Conservation (phyloP, 495 filamentous ascomycete genomes). For the Penicillium chermesinum region DNA sequence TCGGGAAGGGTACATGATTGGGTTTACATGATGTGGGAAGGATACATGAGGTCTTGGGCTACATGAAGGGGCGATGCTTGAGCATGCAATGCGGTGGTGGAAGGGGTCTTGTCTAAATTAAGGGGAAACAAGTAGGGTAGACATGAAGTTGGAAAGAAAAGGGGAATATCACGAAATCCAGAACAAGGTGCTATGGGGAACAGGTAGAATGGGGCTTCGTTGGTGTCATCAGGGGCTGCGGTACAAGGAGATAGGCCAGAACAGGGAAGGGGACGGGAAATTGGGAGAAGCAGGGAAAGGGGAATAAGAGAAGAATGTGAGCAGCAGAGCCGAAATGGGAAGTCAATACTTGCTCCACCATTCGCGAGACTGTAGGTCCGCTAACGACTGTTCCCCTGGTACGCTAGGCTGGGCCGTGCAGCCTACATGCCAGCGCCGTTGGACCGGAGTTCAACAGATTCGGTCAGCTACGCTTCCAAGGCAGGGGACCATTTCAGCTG, state of each 20-base stretch:
- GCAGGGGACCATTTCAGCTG: neutral
- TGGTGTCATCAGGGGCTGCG: slow-evolving; percentile 22
- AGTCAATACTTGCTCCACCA: too few species aligned
- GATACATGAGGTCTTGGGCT: slow-evolving; percentile 50
- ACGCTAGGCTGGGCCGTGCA: too few species aligned
- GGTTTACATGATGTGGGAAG: slow-evolving; percentile 22
- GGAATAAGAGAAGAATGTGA: too few species aligned
- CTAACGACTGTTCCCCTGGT: too few species aligned
- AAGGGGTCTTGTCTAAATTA: slow-evolving; percentile 44
- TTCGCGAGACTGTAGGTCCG: too few species aligned
- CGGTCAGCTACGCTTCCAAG: too few species aligned
- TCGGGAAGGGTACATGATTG: slow-evolving; percentile 9
- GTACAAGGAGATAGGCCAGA: neutral
- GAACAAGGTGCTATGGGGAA: slow-evolving; percentile 29
- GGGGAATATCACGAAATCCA: slow-evolving; percentile 17
- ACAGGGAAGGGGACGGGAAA: slow-evolving; percentile 4
- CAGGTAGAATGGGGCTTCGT: slow-evolving; percentile 19
- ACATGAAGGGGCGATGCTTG: slow-evolving; percentile 44
- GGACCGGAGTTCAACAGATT: too few species aligned
- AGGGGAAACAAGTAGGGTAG: slow-evolving; percentile 28
- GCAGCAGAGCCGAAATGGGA: too few species aligned
- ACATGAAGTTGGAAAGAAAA: slow-evolving; percentile 9
- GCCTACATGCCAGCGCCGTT: too few species aligned
- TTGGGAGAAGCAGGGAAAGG: too few species aligned
- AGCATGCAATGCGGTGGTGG: slow-evolving; percentile 11